Conservation (phyloP, 306 rosid species). For the Carpinus viminea region DNA sequence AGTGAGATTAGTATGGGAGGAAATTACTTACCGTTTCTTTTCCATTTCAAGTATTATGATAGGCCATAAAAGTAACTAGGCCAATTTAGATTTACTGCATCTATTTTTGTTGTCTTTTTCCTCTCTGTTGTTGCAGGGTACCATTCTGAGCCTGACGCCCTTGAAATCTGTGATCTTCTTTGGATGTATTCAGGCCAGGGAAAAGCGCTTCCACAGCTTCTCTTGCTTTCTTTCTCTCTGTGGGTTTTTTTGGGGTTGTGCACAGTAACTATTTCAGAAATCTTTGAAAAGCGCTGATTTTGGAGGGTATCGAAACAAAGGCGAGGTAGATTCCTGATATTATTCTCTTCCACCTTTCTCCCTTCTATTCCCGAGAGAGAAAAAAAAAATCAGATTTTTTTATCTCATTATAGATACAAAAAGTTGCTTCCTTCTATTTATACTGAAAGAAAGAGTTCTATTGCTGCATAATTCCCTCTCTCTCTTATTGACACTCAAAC, state of each 20-base stretch:
- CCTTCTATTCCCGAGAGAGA: slow-evolving; percentile 56
- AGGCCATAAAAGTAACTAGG: slow-evolving; percentile 11
- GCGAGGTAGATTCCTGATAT: slow-evolving; percentile 77
- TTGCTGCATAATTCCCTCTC: slow-evolving; percentile 14
- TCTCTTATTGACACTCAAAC: slow-evolving; percentile 6
- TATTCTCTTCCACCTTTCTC: slow-evolving; percentile 63
- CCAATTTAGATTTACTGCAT: not conserved
- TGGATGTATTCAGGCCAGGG: slow-evolving; percentile 44
- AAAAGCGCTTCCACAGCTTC: slow-evolving; percentile 33
- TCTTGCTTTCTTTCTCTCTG: slow-evolving; percentile 22
- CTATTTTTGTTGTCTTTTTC: slow-evolving; percentile 43
- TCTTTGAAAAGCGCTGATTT: slow-evolving; percentile 28
- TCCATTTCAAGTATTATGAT: slow-evolving; percentile 20
- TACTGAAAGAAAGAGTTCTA: slow-evolving; percentile 26
- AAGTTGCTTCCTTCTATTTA: slow-evolving; percentile 29
- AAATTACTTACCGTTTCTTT: slow-evolving; percentile 34
- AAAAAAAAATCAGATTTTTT: slow-evolving; percentile 30
- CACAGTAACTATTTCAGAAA: slow-evolving; percentile 41
- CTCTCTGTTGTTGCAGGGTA: slow-evolving; percentile 35
- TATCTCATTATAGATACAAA: slow-evolving; percentile 30
- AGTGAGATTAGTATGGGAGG: slow-evolving; percentile 51
- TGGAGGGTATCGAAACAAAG: slow-evolving; percentile 45
- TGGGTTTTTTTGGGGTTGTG: slow-evolving; percentile 32
- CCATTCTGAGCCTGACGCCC: slow-evolving; percentile 33
- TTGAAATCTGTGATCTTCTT: slow-evolving; percentile 63